Base-by-base conservation (phyloP, 495 filamentous ascomycete genomes). In the Hyaloscypha bicolor region DNA sequence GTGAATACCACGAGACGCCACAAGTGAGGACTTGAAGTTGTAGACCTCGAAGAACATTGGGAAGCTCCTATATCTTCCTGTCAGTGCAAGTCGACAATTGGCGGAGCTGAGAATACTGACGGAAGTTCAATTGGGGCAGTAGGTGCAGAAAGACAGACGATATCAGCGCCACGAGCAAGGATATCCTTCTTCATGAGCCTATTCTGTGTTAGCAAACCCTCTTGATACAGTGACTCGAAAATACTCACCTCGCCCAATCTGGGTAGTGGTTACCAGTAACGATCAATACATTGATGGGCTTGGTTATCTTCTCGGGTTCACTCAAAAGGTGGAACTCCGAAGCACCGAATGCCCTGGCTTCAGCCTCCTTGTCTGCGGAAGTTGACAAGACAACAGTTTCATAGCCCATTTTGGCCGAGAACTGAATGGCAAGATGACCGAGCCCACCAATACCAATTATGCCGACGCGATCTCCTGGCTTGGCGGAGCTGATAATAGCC, bases 341-440 rank as follows among this genome's bases (percentile, higher is more conserved):
- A 2, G 79, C 86, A 0, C 86, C 86, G 21, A 88, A 71, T 59
- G 77, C 71, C 69, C 77, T 67, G 2, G 87, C 86, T 60, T 88
- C 85, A 1, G 82, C 78, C 62, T 81, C 82, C 75, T 90, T 90
- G 56, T 64, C 77, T 21, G 86, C 82, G 0, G 78, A 82, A 4
- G 81, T 79, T 5, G 80, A 83, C 69, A 88, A 86, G 0, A 87
- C 86, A 6, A 87, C 77, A 0, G 87, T 85, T n/a, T 86, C 75
- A 60, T 82, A 86, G 4, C 87, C 87, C 78, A 86, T 81, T 71
- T 87, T 85, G 9, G 79, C 74, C 14, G 85, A 82, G 58, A 87
- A 89, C 62, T 88, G 85, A 55, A 90, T 86, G 0, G 87, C 87
- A 42, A 88, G 72, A 72, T 88, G 86, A 9, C 86, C 86, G 4